A percentile compares a stretch with the other conserved stretches of the same genome.
phyloP scores from a whole-genome alignment of 2,329 filamentous ascomycete species.

The Didymella pinodella region DNA sequence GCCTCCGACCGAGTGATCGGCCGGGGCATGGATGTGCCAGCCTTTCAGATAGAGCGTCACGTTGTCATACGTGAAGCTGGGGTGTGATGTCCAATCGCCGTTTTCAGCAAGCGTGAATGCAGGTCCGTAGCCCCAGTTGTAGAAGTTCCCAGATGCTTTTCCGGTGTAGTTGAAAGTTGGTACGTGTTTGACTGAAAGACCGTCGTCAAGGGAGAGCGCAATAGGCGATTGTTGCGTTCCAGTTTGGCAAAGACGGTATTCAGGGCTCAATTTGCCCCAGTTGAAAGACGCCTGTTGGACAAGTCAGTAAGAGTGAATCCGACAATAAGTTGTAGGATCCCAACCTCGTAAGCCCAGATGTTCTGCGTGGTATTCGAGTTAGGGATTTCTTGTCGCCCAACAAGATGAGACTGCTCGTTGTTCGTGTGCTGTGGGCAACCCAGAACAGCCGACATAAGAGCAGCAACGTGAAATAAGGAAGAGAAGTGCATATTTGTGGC shows the following conservation, averaged over 20 bases:
- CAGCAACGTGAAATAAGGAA: constrained; percentile 13
- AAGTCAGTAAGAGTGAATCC: constrained; percentile 42
- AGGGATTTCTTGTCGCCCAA: constrained; percentile 15
- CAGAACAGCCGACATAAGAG: constrained; percentile 17
- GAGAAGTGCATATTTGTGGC: constrained; percentile 22
- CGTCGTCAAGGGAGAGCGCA: constrained; percentile 51
- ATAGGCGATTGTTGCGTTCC: constrained; percentile 62
- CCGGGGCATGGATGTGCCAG: constrained; percentile 62
- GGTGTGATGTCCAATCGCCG: constrained; percentile 51
- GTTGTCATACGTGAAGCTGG: constrained; percentile 57
- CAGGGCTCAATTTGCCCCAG: constrained; percentile 52
- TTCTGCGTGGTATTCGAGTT: constrained; percentile 24
- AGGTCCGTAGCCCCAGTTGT: constrained; percentile 61
- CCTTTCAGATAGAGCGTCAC: constrained; percentile 58
- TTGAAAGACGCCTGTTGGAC: constrained; percentile 45
- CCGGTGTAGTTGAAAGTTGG: constrained; percentile 55
- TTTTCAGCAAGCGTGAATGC: constrained; percentile 53
- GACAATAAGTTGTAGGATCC: constrained; percentile 2
- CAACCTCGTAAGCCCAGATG: constrained; percentile 31
- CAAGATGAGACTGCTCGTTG: constrained; percentile 19
- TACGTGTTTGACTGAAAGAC: constrained; percentile 52
- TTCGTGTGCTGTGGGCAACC: constrained; percentile 31
- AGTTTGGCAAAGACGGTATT: constrained; percentile 58
- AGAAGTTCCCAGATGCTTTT: constrained; percentile 51
- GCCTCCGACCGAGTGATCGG: constrained; percentile 58